Percentiles rank a stretch among this genome's conserved stretches.
Evolutionary conservation across 805 yeast genomes (phyloP).

Genomic region (Candida boidinii): DNA sequence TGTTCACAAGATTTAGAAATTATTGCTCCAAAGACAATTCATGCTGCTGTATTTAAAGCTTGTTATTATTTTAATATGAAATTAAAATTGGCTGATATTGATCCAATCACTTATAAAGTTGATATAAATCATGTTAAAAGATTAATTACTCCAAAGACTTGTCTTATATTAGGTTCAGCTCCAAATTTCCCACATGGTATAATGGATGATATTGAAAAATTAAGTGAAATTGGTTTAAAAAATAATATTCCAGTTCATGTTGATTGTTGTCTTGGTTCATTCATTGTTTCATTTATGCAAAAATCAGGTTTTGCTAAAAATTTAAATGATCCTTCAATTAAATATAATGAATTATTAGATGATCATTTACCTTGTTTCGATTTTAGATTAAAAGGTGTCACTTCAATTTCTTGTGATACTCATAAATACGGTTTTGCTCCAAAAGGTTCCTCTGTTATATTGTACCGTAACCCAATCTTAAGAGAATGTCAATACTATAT

Average conservation of each 20-base stretch:
- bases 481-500: slow-evolving; percentile 81
- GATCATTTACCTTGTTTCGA: slow-evolving; percentile 53
- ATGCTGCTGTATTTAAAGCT: slow-evolving; percentile 94
- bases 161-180: slow-evolving; percentile 83
- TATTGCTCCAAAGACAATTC: slow-evolving; percentile 81
- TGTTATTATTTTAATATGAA: slow-evolving; percentile 84
- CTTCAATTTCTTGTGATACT: slow-evolving; percentile 98
- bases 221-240: slow-evolving; percentile 56
- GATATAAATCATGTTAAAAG: slow-evolving; percentile 52
- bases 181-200: slow-evolving; percentile 98
- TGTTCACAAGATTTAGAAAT: slow-evolving; percentile 87
- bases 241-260: slow-evolving; percentile 85
- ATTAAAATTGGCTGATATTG: slow-evolving; percentile 71
- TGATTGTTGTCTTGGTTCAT: slow-evolving; percentile 93
- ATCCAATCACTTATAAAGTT: slow-evolving; percentile 58
- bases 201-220: slow-evolving; percentile 74
- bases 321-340: too few relatives aligned
- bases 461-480: slow-evolving; percentile 67
- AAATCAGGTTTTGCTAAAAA: slow-evolving; percentile 54
- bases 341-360: too few relatives aligned
- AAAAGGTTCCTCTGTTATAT: slow-evolving; percentile 86
- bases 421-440: slow-evolving; percentile 99
- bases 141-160: slow-evolving; percentile 71
- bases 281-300: slow-evolving; percentile 72
- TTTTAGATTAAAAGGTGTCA: slow-evolving; percentile 84